These are phyloP conservation scores for Aspergillus cavernicola DNA, from an alignment of 495 filamentous ascomycete genomes.

Conservation along the genomic window DNA sequence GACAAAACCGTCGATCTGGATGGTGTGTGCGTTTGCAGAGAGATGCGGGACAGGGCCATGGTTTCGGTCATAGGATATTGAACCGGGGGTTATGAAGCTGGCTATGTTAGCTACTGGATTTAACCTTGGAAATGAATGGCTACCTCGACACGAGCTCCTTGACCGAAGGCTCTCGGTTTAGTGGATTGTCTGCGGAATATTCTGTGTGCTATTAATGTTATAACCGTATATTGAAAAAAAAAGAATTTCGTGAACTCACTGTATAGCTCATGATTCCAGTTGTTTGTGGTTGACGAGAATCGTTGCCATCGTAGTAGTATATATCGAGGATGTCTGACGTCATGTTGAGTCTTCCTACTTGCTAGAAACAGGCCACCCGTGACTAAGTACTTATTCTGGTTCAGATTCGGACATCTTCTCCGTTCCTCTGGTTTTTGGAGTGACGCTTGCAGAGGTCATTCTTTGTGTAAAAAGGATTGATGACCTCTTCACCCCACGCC, in stretches of 20 bases:
- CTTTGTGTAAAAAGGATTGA: too few species aligned
- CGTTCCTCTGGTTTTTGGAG: too few species aligned
- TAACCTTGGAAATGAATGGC: not conserved
- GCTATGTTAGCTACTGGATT: not conserved
- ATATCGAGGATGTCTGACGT: not conserved
- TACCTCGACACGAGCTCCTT: conserved; percentile 37
- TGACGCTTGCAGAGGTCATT: too few species aligned
- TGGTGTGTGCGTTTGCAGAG: conserved; percentile 30
- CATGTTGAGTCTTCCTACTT: too few species aligned
- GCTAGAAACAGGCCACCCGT: too few species aligned
- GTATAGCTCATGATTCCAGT: not conserved
- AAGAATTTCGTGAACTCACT: not conserved
- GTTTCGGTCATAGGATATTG: conserved; percentile 47
- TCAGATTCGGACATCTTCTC: too few species aligned
- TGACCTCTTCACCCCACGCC: too few species aligned
- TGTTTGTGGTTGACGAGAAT: not conserved
- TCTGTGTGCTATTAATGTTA: conserved; percentile 15
- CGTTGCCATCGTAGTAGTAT: not conserved
- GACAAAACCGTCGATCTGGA: conserved; percentile 43
- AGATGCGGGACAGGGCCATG: conserved; percentile 51
- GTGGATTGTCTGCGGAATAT: conserved; percentile 35
- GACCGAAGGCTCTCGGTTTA: conserved; percentile 43
- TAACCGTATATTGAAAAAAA: not conserved
- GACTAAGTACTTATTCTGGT: too few species aligned
- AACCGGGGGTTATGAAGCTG: conserved; percentile 41